A percentile compares a stretch with the other conserved stretches of the same genome.
These are phyloP conservation scores for Neurospora sp. DNA, from an alignment of 2,329 filamentous ascomycete species.

Conservation along the genomic window DNA sequence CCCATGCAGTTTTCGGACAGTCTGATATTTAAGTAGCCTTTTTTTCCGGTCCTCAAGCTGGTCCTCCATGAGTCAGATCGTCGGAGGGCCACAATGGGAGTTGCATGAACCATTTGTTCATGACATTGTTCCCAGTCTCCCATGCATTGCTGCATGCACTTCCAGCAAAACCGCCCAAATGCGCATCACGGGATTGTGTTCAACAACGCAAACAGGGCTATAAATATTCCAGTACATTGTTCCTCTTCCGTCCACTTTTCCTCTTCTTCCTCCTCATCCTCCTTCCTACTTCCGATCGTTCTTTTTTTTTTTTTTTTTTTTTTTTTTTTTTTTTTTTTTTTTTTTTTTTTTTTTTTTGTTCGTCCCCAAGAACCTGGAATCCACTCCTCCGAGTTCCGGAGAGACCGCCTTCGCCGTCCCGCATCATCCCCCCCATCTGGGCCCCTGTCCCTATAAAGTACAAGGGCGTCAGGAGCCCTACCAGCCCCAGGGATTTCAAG, in stretches of 20 bases:
- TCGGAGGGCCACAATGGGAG: neutral
- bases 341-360: neutral
- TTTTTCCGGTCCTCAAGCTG: neutral
- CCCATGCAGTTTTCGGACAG: neutral
- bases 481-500: neutral
- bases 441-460: neutral
- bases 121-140: neutral
- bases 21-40: neutral
- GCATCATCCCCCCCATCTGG: neutral
- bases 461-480: neutral
- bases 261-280: neutral
- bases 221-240: neutral
- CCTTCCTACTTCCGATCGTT: neutral
- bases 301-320: too few species aligned
- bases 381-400: neutral
- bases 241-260: neutral
- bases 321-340: too few species aligned
- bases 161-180: neutral
- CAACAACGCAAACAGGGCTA: neutral
- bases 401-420: neutral
- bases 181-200: neutral
- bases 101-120: neutral
- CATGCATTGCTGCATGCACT: neutral
- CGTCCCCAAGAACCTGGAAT: neutral
- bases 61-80: neutral